These are phyloP conservation scores for Coriaria nepalensis DNA, from an alignment of 306 rosid species.

Conservation along the genomic window DNA sequence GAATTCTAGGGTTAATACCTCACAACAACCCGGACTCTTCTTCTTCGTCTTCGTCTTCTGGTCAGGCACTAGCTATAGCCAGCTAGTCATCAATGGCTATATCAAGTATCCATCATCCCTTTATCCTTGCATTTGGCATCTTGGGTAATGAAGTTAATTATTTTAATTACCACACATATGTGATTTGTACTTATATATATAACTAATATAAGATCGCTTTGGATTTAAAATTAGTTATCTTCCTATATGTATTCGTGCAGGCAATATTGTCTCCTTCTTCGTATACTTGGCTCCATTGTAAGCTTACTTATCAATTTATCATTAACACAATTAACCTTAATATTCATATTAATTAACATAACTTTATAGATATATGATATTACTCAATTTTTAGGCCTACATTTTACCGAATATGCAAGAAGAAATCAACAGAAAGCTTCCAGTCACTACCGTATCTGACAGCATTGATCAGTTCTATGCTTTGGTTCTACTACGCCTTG, in stretches of 20 bases:
- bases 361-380: not conserved
- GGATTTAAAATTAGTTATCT: not conserved
- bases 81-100: no score
- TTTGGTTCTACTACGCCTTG: conserved; percentile 65
- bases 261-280: conserved; percentile 66
- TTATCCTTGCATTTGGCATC: no score
- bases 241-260: conserved; percentile 16
- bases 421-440: conserved; percentile 70
- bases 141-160: no score
- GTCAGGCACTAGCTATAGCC: no score
- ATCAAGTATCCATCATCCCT: no score
- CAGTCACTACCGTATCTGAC: conserved; percentile 77
- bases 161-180: no score
- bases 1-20: no score
- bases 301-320: conserved; percentile 13
- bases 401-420: conserved; percentile 52
- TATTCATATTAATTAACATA: not conserved
- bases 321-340: not conserved
- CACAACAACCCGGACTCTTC: no score
- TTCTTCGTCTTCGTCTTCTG: no score
- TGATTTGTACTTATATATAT: no score
- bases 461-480: conserved; percentile 65
- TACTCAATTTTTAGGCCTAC: conserved; percentile 37
- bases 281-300: conserved; percentile 88
- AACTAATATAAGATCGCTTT: not conserved